phyloP scores from a whole-genome alignment of 768 basidiomycete genomes.

The Macrocybe gigantea region DNA sequence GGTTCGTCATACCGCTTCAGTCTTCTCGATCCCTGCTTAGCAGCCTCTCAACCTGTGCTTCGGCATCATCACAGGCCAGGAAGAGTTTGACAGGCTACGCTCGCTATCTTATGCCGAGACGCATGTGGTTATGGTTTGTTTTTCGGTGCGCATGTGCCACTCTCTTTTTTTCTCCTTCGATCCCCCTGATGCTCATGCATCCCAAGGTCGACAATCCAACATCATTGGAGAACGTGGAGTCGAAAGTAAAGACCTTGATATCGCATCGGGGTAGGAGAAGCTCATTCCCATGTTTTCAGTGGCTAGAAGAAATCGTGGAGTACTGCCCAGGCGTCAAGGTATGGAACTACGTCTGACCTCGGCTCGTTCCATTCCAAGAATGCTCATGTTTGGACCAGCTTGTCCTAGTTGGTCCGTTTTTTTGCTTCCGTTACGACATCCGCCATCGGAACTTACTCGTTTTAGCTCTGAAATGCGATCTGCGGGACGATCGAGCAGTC shows the following conservation, averaged over 20 bases:
- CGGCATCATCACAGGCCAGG: slow-evolving; percentile 57
- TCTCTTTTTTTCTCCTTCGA: slow-evolving; percentile 6
- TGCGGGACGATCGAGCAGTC: slow-evolving; percentile 76
- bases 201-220: slow-evolving; percentile 83
- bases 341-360: slow-evolving; percentile 12
- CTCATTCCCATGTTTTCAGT: slow-evolving; percentile 37
- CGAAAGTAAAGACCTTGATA: slow-evolving; percentile 51
- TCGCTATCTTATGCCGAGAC: slow-evolving; percentile 97
- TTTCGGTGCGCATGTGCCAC: slow-evolving; percentile 56
- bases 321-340: slow-evolving; percentile 96
- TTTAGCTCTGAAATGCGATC: slow-evolving; percentile 90
- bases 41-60: slow-evolving; percentile 5
- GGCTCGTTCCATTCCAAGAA: slow-evolving; percentile 4
- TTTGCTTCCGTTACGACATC: slow-evolving; percentile 1
- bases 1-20: slow-evolving; percentile 42
- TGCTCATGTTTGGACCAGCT: slow-evolving; percentile 40
- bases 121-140: slow-evolving; percentile 94
- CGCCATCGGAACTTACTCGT: slow-evolving; percentile 4
- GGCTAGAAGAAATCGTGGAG: slow-evolving; percentile 90
- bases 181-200: not conserved
- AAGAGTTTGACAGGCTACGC: slow-evolving; percentile 91
- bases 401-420: slow-evolving; percentile 79
- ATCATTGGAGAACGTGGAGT: slow-evolving; percentile 95
- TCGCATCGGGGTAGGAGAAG: no score
- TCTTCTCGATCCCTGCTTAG: slow-evolving; percentile 10